A percentile compares a stretch with the other conserved stretches of the same genome.
Evolutionary conservation across 202 grass and related monocot genomes (phyloP).

Genomic region (Cymbopogon flexuosus): DNA sequence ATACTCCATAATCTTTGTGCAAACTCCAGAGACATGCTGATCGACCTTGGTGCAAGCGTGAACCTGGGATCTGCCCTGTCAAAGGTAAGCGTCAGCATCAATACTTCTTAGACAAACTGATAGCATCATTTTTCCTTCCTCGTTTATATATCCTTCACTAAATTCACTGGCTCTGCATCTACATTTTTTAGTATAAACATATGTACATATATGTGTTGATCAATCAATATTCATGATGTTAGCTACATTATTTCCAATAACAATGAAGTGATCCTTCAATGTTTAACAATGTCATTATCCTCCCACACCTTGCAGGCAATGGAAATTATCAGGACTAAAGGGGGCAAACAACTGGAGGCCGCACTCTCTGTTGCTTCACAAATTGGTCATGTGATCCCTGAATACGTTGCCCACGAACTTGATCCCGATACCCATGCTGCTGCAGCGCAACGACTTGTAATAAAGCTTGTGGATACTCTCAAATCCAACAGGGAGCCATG

Average conservation of each 20-base stretch:
- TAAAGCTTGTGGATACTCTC: neutral
- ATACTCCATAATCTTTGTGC: neutral
- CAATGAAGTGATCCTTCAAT: neutral
- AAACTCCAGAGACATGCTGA: neutral
- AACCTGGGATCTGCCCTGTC: neutral
- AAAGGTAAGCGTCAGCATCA: neutral
- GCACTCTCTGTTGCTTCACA: neutral
- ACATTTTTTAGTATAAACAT: too few relatives aligned
- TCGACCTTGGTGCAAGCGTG: neutral
- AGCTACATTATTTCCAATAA: neutral
- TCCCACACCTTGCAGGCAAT: neutral
- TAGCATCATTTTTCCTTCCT: neutral
- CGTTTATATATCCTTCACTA: neutral
- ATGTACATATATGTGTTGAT: too few relatives aligned
- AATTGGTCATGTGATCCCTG: neutral
- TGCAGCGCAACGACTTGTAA: neutral
- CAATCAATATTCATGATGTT: neutral
- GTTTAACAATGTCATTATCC: neutral
- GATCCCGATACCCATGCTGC: neutral
- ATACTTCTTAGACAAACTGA: neutral
- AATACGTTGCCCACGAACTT: neutral
- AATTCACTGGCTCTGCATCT: neutral
- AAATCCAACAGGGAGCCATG: neutral
- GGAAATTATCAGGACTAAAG: neutral
- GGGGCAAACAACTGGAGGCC: conserved; percentile 4